A percentile compares a stretch with the other conserved stretches of the same genome.
These are phyloP conservation scores for Cucumis melo DNA, from an alignment of 306 rosid genomes.

Conservation along the genomic window DNA sequence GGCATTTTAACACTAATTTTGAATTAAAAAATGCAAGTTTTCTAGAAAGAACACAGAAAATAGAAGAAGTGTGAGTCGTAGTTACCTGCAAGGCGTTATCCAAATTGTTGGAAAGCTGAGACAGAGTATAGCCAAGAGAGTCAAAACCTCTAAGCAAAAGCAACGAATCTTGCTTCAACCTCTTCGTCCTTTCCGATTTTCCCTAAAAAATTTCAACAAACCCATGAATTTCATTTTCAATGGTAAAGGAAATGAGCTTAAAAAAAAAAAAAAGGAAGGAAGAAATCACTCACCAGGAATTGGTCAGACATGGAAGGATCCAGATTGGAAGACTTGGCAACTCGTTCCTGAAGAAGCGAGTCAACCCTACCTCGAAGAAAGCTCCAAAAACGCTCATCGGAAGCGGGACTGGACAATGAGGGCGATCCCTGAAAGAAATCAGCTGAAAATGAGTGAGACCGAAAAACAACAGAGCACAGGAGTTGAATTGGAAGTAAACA, in stretches of 20 bases:
- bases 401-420: slow-evolving; percentile 48
- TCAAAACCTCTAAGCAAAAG: slow-evolving; percentile 82
- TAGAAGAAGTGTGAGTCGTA: neutral
- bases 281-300: slow-evolving; percentile 13
- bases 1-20: neutral
- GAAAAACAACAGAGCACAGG: neutral
- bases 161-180: slow-evolving; percentile 54
- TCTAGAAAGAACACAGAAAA: neutral
- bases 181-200: slow-evolving; percentile 17
- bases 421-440: slow-evolving; percentile 25
- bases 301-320: slow-evolving; percentile 7
- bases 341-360: slow-evolving; percentile 26
- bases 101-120: slow-evolving; percentile 61
- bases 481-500: too few species aligned
- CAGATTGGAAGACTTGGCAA: slow-evolving; percentile 1
- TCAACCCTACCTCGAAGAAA: slow-evolving; percentile 40
- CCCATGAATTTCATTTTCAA: neutral
- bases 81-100: slow-evolving; percentile 74
- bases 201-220: neutral
- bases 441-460: neutral
- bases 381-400: slow-evolving; percentile 76
- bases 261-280: neutral
- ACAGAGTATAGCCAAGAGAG: slow-evolving; percentile 56
- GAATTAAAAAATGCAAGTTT: neutral
- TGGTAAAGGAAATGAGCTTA: neutral